These are phyloP conservation scores for Conticribra guillardii DNA, from an alignment of 108 stramenopile genomes.

Conservation along the genomic window DNA sequence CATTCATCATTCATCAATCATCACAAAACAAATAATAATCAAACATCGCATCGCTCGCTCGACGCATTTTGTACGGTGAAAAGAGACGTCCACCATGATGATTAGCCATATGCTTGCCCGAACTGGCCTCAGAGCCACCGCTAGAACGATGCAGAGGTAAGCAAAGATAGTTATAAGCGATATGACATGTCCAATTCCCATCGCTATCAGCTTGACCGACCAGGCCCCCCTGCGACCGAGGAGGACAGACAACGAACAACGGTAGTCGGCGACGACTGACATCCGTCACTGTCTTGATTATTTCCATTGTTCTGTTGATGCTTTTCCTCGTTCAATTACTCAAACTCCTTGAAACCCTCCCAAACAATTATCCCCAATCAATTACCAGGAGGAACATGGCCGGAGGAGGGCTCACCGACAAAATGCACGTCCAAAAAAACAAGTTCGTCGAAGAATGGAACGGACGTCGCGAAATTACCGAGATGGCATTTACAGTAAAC, in stretches of 20 bases:
- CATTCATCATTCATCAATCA: neutral
- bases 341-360: no score
- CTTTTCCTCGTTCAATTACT: no score
- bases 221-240: no score
- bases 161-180: neutral
- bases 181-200: neutral
- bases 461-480: constrained; percentile 84
- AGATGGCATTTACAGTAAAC: constrained; percentile 58
- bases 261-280: no score
- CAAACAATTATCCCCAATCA: neutral
- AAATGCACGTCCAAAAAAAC: constrained; percentile 82
- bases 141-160: neutral
- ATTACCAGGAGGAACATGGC: constrained; percentile 67
- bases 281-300: no score
- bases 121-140: neutral
- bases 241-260: no score
- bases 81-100: no score
- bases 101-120: neutral
- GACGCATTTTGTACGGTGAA: no score
- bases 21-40: no score
- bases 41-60: no score
- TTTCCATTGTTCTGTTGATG: no score
- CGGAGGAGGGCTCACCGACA: constrained; percentile 72
- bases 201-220: no score
- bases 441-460: constrained; percentile 90